Evolutionary conservation across 192 early-diverging fungal species (phyloP).

Genomic region (Diversispora epigaea): DNA sequence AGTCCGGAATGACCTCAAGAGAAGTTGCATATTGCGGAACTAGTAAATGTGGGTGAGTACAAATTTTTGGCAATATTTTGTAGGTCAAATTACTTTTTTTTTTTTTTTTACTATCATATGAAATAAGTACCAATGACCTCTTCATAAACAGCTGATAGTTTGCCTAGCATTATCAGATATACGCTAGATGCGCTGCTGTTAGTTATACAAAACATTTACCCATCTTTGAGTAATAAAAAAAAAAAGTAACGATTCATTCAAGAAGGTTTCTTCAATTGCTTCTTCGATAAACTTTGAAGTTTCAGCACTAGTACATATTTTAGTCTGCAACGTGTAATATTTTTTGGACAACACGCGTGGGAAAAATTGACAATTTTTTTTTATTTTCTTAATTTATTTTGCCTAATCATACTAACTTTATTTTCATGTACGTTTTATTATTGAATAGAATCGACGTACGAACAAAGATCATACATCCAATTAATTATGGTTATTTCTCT

Average conservation of each 20-base stretch:
- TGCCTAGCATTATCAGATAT: background rate
- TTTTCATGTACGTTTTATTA: background rate
- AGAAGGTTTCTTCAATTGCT: too few relatives aligned
- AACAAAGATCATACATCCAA: slow-evolving; percentile 58
- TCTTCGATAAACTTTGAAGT: too few relatives aligned
- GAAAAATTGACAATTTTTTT: background rate
- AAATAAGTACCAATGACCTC: too few relatives aligned
- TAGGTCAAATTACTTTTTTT: background rate
- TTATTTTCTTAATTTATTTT: background rate
- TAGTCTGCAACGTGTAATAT: too few relatives aligned
- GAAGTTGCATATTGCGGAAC: slow-evolving; percentile 51
- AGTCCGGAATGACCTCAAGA: slow-evolving; percentile 41
- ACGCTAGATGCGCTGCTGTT: too few relatives aligned
- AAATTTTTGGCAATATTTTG: background rate
- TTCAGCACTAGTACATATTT: too few relatives aligned
- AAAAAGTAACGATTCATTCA: too few relatives aligned
- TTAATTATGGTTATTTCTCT: slow-evolving; percentile 52
- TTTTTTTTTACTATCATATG: background rate
- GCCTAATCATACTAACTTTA: background rate
- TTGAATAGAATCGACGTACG: slow-evolving; percentile 37
- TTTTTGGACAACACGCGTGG: too few relatives aligned
- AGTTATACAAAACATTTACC: too few relatives aligned
- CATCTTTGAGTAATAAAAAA: too few relatives aligned
- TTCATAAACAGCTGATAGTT: background rate
- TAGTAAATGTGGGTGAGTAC: slow-evolving; percentile 52